phyloP scores from a whole-genome alignment of 345 rosid genomes.

The Lepidium aucheri region DNA sequence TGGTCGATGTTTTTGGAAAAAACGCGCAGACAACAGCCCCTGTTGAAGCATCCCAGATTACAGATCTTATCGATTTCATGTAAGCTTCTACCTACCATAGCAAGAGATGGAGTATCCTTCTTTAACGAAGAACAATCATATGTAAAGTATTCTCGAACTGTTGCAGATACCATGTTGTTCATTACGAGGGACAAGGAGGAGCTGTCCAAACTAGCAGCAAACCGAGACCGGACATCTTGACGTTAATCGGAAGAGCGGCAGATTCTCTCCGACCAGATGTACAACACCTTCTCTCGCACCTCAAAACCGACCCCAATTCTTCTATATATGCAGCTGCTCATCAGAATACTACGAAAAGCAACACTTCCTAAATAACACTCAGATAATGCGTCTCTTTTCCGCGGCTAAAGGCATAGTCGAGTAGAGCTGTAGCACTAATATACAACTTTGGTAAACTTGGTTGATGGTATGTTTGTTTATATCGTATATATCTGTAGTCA shows the following conservation, averaged over 20 bases:
- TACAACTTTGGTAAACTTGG: not conserved
- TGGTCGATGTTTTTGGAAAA: constrained; percentile 86
- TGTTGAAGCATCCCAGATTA: constrained; percentile 73
- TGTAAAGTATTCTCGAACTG: not conserved
- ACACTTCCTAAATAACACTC: not conserved
- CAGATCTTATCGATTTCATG: constrained; percentile 86
- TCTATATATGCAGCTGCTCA: constrained; percentile 86
- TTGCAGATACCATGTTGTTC: constrained; percentile 78
- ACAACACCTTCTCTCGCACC: constrained; percentile 80
- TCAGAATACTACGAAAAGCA: constrained; percentile 48
- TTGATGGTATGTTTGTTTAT: not conserved
- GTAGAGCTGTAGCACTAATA: not conserved
- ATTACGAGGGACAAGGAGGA: constrained; percentile 93
- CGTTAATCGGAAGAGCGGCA: constrained; percentile 50
- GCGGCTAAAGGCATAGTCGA: not conserved
- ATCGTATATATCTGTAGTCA: not conserved
- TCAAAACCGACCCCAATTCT: constrained; percentile 58
- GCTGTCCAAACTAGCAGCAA: constrained; percentile 89
- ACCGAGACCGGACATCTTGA: constrained; percentile 70
- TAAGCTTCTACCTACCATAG: constrained; percentile 27
- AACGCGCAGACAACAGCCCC: constrained; percentile 45
- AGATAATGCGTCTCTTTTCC: not conserved
- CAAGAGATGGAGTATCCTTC: not conserved
- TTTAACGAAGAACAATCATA: not conserved
- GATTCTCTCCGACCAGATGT: constrained; percentile 78